Evolutionary conservation across 371 early-diverging fungal species (phyloP).

Genomic region (Quaeritorhiza haematococci): DNA sequence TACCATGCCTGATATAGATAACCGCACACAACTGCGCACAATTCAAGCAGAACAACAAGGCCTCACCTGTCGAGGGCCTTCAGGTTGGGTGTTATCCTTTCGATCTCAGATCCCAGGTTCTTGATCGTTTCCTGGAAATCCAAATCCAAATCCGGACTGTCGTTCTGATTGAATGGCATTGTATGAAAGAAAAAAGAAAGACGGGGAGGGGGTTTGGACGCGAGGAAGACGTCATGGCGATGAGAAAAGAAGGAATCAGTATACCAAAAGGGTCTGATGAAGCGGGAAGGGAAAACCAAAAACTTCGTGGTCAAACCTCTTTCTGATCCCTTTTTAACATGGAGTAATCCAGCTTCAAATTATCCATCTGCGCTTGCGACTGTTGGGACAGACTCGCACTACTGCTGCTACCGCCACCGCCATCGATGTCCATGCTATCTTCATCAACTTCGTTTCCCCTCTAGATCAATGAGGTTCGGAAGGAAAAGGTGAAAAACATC

Average conservation of each 20-base stretch:
- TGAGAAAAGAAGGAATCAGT: too few relatives aligned
- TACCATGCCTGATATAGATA: too few relatives aligned
- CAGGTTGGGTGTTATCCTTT: conserved; percentile 83
- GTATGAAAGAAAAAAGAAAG: not conserved
- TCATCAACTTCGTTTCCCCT: conserved; percentile 14
- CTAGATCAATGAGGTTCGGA: too few relatives aligned
- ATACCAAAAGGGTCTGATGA: too few relatives aligned
- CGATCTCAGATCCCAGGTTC: conserved; percentile 66
- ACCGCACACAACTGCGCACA: not conserved
- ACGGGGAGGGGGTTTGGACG: too few relatives aligned
- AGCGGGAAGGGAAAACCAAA: too few relatives aligned
- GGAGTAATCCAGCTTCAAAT: conserved; percentile 57
- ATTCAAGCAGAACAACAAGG: not conserved
- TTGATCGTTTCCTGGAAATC: conserved; percentile 67
- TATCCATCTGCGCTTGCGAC: conserved; percentile 40
- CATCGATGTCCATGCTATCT: conserved; percentile 54
- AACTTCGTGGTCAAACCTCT: too few relatives aligned
- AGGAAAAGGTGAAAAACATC: too few relatives aligned
- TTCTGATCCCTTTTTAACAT: conserved; percentile 44
- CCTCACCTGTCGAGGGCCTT: conserved; percentile 69
- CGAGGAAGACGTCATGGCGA: too few relatives aligned
- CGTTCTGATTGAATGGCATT: conserved; percentile 30
- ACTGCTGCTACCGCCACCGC: too few relatives aligned
- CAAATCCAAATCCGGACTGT: conserved; percentile 49
- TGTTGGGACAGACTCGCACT: too few relatives aligned